Evolutionary conservation across 2,329 filamentous ascomycete genomes (phyloP).

Genomic region (Reticulascus tulasneorum): DNA sequence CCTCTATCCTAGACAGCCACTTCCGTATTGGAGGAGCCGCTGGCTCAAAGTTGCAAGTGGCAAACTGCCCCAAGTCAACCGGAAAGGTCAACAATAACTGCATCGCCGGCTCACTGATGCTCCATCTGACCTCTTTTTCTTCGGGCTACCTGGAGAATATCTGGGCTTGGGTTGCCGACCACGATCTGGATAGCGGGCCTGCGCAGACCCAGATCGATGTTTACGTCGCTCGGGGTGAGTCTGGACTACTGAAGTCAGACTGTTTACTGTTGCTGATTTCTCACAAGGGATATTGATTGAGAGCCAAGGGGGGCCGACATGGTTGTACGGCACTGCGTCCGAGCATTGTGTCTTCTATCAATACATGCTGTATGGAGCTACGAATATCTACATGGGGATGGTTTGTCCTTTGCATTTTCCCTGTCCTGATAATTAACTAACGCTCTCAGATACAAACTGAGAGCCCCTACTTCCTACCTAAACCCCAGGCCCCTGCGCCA

Average conservation of each 20-base stretch:
- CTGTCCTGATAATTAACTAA: neutral
- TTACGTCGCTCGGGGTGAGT: conserved; percentile 28
- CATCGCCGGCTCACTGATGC: conserved; percentile 39
- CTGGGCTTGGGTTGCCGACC: conserved; percentile 68
- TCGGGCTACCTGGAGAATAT: conserved; percentile 48
- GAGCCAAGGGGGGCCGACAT: conserved; percentile 16
- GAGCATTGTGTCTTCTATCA: conserved; percentile 37
- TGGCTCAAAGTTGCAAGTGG: conserved; percentile 39
- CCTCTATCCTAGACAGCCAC: too few relatives aligned
- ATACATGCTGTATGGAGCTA: conserved; percentile 41
- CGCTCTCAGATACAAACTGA: conserved; percentile 40
- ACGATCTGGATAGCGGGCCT: conserved; percentile 40
- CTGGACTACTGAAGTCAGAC: too few relatives aligned
- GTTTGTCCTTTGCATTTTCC: neutral
- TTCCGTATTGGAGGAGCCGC: conserved; percentile 39
- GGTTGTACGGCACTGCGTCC: conserved; percentile 18
- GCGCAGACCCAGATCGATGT: conserved; percentile 23
- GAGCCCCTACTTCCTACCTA: conserved; percentile 22
- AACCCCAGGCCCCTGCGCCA: conserved; percentile 16
- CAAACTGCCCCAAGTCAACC: conserved; percentile 34
- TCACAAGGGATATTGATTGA: conserved; percentile 32
- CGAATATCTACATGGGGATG: conserved; percentile 46
- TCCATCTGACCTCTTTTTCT: conserved; percentile 40
- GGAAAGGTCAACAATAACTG: conserved; percentile 24
- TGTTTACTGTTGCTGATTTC: too few relatives aligned